These are phyloP conservation scores for Picochlorum sp. DNA, from an alignment of 139 green algal species.

Conservation along the genomic window DNA sequence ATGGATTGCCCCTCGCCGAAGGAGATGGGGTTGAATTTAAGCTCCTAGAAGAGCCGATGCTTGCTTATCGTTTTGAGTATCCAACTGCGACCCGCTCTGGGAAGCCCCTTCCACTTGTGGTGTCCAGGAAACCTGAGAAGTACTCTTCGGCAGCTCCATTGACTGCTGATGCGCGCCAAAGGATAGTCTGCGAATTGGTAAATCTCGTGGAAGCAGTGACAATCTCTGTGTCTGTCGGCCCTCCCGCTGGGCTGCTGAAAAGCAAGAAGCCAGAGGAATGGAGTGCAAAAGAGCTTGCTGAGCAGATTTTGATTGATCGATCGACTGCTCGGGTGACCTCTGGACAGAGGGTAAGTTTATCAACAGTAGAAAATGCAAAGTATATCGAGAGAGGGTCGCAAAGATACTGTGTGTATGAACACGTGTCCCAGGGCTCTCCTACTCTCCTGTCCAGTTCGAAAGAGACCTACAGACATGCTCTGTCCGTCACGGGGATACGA, in stretches of 20 bases:
- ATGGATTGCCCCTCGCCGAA: too few species aligned
- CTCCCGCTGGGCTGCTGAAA: constrained; percentile 29
- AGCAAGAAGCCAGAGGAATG: constrained; percentile 29
- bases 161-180: constrained; percentile 63
- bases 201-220: constrained; percentile 22
- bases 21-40: neutral
- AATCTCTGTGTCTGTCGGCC: constrained; percentile 34
- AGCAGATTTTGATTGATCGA: constrained; percentile 65
- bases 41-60: constrained; percentile 39
- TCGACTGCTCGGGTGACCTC: constrained; percentile 62
- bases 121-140: constrained; percentile 51
- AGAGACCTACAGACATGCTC: constrained; percentile 66
- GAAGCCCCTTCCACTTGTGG: constrained; percentile 33
- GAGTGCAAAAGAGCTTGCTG: constrained; percentile 55
- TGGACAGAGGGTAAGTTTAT: constrained; percentile 65
- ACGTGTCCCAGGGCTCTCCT: constrained; percentile 64
- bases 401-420: constrained; percentile 70
- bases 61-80: constrained; percentile 74
- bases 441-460: constrained; percentile 23
- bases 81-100: constrained; percentile 33
- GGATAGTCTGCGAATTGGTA: constrained; percentile 67
- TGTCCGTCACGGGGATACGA: constrained; percentile 48
- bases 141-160: constrained; percentile 64
- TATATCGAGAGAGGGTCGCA: constrained; percentile 25
- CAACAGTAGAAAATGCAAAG: constrained; percentile 44